Base-by-base conservation (phyloP, 2,329 filamentous ascomycete genomes). In the Beauveria pseudobassiana region DNA sequence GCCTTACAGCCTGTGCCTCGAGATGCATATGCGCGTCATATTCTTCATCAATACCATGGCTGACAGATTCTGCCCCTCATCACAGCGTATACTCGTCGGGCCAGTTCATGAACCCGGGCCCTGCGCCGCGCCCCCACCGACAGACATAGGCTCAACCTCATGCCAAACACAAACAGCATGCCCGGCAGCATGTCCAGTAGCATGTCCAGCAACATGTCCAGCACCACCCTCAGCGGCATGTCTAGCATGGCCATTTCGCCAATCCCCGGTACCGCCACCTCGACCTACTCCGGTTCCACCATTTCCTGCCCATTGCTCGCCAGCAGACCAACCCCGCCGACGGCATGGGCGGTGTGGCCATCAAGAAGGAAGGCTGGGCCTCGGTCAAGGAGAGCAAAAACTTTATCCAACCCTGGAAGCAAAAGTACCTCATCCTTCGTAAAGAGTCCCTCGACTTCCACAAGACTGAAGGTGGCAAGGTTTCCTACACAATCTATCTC, bases 31-130 rank as follows among this genome's bases (percentile, higher is more conserved):
- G 9, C 34, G 20, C 34, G 22, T 30, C 22, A 24, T 30, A 10
- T 24, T 30, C 48, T 49, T 24, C 16, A 16, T 7, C 22, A 30
- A 8, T 4, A 8, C 22, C 38, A 9, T 46, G n/a, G 49, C 58
- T 60, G 50, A 53, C 51, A 10, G 28, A 40, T 14, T 51, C 40
- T 34, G 18, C 45, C 34, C 38, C 60, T 38, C 46, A 20, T 50
- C 18, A n/a, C 45, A 59, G 49, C 71, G 75, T 82, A 68, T 87
- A 86, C 71, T 77, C 82, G 48, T 78, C 79, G 66, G 83, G 81
- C 69, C 84, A 87, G 75, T 98, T 98, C 79, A 96, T 98, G 90
- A 98, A 98, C 76, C 92, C 95, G 65, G 92, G 95, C 66, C 93
- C 95, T 69, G 93, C 95, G 67, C 95, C 95, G 67, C 88, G 90